phyloP scores from a whole-genome alignment of 345 rosid species.

The Populus pruinosa region DNA sequence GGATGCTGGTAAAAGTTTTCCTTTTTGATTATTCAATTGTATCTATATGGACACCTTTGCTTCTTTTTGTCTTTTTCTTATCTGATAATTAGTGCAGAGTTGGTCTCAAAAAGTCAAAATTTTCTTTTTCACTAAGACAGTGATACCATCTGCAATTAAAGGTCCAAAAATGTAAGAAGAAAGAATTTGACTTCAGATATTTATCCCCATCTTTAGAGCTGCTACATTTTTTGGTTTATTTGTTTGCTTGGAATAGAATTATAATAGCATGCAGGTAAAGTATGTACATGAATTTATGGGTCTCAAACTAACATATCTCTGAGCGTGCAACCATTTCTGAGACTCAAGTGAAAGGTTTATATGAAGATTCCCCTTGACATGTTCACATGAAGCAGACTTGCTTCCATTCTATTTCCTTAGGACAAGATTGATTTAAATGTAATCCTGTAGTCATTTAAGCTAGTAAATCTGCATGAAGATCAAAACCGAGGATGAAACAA shows the following conservation, averaged over 20 bases:
- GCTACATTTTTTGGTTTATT: background rate
- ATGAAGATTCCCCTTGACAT: background rate
- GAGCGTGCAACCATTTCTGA: background rate
- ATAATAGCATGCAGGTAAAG: no score
- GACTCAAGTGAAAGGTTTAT: background rate
- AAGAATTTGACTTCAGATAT: background rate
- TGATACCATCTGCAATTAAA: background rate
- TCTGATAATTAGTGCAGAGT: background rate
- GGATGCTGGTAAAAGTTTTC: background rate
- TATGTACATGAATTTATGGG: background rate
- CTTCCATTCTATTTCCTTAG: background rate
- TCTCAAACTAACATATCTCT: background rate
- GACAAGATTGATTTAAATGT: background rate
- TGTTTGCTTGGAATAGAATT: no score
- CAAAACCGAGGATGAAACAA: background rate
- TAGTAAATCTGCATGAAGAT: background rate
- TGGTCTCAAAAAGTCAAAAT: background rate
- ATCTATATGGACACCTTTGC: background rate
- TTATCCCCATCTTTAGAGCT: background rate
- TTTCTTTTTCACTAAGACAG: background rate
- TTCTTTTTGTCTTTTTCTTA: background rate
- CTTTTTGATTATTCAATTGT: background rate
- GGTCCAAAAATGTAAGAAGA: background rate
- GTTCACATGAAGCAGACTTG: background rate
- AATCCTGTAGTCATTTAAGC: background rate